Evolutionary conservation across 495 filamentous ascomycete genomes (phyloP).

Genomic region (Chlorociboria aeruginascens): DNA sequence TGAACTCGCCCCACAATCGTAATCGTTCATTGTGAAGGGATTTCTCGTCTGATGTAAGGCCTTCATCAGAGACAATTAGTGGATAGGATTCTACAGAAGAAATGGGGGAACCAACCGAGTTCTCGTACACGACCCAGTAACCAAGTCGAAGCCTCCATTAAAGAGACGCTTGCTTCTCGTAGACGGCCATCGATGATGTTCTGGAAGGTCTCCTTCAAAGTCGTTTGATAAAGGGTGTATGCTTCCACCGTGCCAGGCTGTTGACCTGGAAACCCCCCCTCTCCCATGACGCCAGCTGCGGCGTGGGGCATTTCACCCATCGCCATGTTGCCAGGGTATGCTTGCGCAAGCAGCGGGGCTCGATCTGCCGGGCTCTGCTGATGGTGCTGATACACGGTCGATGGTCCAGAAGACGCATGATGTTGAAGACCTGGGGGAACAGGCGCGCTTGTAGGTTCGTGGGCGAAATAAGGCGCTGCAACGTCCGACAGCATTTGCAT

Average conservation of each 20-base stretch:
- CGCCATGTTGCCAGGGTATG: conserved; percentile 23
- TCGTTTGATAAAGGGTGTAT: conserved; percentile 63
- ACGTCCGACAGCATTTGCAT: conserved; percentile 58
- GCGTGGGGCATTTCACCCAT: conserved; percentile 28
- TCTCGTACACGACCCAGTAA: conserved; percentile 68
- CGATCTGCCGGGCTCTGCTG: conserved; percentile 17
- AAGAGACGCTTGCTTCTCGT: conserved; percentile 55
- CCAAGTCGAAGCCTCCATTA: conserved; percentile 77
- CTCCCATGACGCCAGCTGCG: conserved; percentile 31
- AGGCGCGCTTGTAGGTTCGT: conserved; percentile 46
- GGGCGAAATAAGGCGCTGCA: conserved; percentile 65
- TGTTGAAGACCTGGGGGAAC: conserved; percentile 26
- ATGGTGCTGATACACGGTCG: conserved; percentile 40
- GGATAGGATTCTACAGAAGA: conserved; percentile 15
- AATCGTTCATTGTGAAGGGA: conserved; percentile 56
- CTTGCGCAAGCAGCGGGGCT: conserved; percentile 27
- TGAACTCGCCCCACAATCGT: conserved; percentile 88
- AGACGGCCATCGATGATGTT: conserved; percentile 63
- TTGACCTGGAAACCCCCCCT: conserved; percentile 25
- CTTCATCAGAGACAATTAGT: conserved; percentile 18
- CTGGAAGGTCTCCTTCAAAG: conserved; percentile 63
- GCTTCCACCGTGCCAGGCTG: conserved; percentile 43
- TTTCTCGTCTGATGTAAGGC: conserved; percentile 55
- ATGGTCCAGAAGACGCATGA: conserved; percentile 15
- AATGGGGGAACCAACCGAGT: conserved; percentile 54